Evolutionary conservation across 306 rosid genomes (phyloP).

Genomic region (Rubus idaeus): DNA sequence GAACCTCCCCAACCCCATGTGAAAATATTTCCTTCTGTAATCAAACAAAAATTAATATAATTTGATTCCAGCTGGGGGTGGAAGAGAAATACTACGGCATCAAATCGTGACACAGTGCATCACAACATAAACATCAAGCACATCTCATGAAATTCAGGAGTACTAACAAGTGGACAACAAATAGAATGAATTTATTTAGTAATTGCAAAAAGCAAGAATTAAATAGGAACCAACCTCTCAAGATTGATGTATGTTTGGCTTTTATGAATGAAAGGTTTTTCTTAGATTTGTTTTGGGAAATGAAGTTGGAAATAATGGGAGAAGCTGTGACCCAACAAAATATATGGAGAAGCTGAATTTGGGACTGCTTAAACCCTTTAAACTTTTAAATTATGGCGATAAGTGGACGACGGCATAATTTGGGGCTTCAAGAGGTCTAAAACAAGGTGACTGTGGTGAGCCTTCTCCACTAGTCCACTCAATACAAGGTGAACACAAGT

Average conservation of each 20-base stretch:
- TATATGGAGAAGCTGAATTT: not conserved
- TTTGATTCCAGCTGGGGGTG: not conserved
- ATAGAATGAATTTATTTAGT: not conserved
- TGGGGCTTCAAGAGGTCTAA: not conserved
- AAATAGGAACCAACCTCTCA: not conserved
- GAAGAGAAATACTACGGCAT: not conserved
- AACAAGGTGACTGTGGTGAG: not conserved
- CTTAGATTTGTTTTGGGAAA: not conserved
- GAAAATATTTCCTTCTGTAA: slow-evolving; percentile 70
- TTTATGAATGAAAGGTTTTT: not conserved
- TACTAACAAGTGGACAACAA: not conserved
- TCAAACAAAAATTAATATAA: slow-evolving; percentile 12
- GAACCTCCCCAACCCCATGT: slow-evolving; percentile 99
- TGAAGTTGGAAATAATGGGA: not conserved
- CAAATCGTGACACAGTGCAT: not conserved
- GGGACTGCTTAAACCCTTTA: not conserved
- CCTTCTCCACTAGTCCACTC: not conserved
- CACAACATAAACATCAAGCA: not conserved
- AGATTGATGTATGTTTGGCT: not conserved
- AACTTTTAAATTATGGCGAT: not conserved
- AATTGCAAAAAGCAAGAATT: not conserved
- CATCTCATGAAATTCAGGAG: not conserved
- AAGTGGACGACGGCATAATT: not conserved
- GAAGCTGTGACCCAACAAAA: not conserved
- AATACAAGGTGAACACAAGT: too few species aligned